Evolutionary conservation across 139 green algal species (phyloP), one percentile per base, ranked within the genome.

Genomic region (Chlorella vulgaris): DNA sequence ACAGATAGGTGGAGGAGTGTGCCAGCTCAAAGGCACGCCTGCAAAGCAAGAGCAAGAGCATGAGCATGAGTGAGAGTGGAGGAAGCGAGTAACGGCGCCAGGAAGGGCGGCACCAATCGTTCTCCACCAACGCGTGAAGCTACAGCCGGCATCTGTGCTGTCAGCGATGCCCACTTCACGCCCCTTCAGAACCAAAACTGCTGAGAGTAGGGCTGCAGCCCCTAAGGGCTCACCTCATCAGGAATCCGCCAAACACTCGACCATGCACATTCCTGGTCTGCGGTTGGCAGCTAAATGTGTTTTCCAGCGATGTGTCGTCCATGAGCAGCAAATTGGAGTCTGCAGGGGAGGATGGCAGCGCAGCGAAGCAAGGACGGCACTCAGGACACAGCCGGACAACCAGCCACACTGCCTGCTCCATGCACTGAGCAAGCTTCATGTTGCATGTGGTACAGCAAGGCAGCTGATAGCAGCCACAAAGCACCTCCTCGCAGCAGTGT

Each of bases 211-310:
- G n/a, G n/a, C n/a, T n/a, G n/a, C n/a, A n/a, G n/a, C n/a, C n/a
- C n/a, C n/a, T n/a, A n/a, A n/a, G n/a, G n/a, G 13, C 81, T 1
- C 78, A 90, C 84, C 94, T 81, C 92, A 97, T 96, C 8, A 97
- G 86, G 74, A 97, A 97, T 42, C 94, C 94, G 0, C 94, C 94
- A 80, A 97, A 97, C 13, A 97, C 87, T 47, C 92, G 88, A 36
- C 91, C 86, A 50, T 91, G 84, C 43, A 94, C 89, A 81, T 96
- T 96, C 24, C 91, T 83, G 65, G 96, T 87, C 89, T 97, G 94
- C 65, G 93, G 94, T 89, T 95, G 90, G 83, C 90, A 94, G 19
- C 90, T 88, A 73, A 97, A 92, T 29, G 87, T 87, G 85, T 96
- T 96, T 18, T 91, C 81, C 55, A 91, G 80, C 26, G 42, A 66